A percentile compares a stretch with the other conserved stretches of the same genome.
phyloP scores from a whole-genome alignment of 148 eudicot genomes.

The Spergularia marina region DNA sequence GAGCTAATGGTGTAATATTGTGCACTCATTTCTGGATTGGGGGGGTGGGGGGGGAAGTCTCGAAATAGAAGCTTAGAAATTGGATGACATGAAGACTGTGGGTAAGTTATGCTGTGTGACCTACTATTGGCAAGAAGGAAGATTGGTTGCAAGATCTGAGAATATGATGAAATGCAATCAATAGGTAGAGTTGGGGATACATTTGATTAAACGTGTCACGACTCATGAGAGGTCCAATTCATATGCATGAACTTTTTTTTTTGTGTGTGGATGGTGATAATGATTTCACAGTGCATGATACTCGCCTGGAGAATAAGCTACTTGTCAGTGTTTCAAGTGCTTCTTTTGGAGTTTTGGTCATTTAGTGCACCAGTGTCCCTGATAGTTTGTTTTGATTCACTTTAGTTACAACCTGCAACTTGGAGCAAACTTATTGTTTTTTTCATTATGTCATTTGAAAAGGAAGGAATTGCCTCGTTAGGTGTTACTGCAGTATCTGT shows the following conservation, averaged over 20 bases:
- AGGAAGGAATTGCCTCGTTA: background rate
- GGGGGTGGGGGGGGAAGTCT: background rate
- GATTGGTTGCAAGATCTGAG: background rate
- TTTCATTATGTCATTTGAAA: background rate
- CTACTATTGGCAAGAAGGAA: background rate
- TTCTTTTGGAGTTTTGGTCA: background rate
- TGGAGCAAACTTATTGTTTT: background rate
- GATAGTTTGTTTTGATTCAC: background rate
- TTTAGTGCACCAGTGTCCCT: background rate
- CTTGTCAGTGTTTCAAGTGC: background rate
- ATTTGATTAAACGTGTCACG: too few species aligned
- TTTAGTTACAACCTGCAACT: background rate
- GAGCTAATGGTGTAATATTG: background rate
- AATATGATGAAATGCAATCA: background rate
- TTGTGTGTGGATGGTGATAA: too few species aligned
- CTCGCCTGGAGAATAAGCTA: background rate
- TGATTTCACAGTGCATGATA: too few species aligned
- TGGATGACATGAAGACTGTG: background rate
- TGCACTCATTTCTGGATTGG: background rate
- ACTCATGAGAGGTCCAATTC: too few species aligned
- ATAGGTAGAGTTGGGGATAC: background rate
- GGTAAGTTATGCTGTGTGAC: background rate
- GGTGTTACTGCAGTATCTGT: background rate
- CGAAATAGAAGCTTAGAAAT: background rate
- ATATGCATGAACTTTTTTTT: too few species aligned